phyloP scores from a whole-genome alignment of 2,329 filamentous ascomycete genomes.

The Colletotrichum sp. region DNA sequence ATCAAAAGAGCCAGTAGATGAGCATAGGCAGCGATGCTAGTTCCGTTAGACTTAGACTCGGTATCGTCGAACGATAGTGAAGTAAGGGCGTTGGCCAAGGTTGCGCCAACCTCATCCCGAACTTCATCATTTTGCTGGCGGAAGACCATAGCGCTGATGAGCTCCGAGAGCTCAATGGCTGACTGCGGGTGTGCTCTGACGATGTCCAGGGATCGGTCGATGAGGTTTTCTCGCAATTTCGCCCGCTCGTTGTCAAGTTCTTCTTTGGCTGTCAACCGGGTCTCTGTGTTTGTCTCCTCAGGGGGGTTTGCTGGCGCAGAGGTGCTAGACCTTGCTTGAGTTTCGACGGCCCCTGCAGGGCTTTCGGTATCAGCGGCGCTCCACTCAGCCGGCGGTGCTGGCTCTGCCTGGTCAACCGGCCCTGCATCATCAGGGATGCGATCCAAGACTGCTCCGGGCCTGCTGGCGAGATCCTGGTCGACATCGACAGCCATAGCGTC shows the following conservation, averaged over 20 bases:
- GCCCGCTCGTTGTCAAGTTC: slow-evolving; percentile 79
- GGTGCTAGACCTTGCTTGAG: background rate
- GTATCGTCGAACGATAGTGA: slow-evolving; percentile 67
- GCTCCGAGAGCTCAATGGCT: slow-evolving; percentile 88
- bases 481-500: slow-evolving; percentile 38
- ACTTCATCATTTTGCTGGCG: slow-evolving; percentile 60
- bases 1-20: slow-evolving; percentile 89
- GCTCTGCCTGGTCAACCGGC: slow-evolving; percentile 25
- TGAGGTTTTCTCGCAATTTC: slow-evolving; percentile 76
- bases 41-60: slow-evolving; percentile 66
- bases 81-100: slow-evolving; percentile 83
- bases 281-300: slow-evolving; percentile 24
- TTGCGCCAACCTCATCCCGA: slow-evolving; percentile 78
- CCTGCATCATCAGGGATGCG: slow-evolving; percentile 26
- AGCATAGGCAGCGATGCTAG: slow-evolving; percentile 82
- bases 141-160: slow-evolving; percentile 77
- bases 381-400: slow-evolving; percentile 27
- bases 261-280: slow-evolving; percentile 64
- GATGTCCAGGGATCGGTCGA: slow-evolving; percentile 89
- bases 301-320: slow-evolving; percentile 27
- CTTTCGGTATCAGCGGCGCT: slow-evolving; percentile 23
- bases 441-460: slow-evolving; percentile 22
- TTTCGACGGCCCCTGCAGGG: background rate
- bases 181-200: slow-evolving; percentile 86
- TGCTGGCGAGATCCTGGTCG: slow-evolving; percentile 22